Evolutionary conservation across 768 basidiomycete species (phyloP), one percentile per base, ranked within the genome.

Genomic region (Podaxis mareebaensis): DNA sequence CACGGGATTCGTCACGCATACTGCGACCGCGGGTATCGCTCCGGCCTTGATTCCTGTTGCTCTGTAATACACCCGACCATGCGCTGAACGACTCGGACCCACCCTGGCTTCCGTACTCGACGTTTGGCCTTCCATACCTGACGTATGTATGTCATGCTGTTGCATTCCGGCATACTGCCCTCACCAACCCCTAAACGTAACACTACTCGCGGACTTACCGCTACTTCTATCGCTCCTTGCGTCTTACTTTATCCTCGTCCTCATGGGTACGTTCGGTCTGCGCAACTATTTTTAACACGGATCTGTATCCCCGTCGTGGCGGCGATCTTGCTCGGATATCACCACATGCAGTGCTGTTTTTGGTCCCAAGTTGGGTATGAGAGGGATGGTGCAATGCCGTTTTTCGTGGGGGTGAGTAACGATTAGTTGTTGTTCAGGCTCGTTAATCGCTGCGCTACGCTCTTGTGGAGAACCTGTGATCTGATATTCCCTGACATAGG

Each of bases 311-410:
- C 12, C 17, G 4, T 17, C 12, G 40, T 0, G 44, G 15, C 5
- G 44, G n/a, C 20, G 44, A 46, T 46, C 6, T 3, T 26, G 4
- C 26, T 24, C 13, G 49, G 20, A 24, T 10, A 39, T 60, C 20
- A n/a, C 26, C 40, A 48, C 54, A 20, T 58, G 20, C 55, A 81
- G 81, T 60, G 78, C 77, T n/a, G 85, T 87, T 3, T 92, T 91
- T 75, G 91, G 93, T 11, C 91, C 93, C 0, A 88, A 86, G 71
- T 77, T 90, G 0, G 93, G 93, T n/a, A 83, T 89, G 69, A 81
- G 92, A 20, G 89, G 89, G 60, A 91, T 94, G 90, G 85, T 92
- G 24, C 83, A 86, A 64, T 85, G 89, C 69, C 67, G 66, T n/a
- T 72, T 71, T 61, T 67, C 75, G 24, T 74, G 71, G 71, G 72